Percentiles rank a stretch among this genome's conserved stretches.
Evolutionary conservation across 2,329 filamentous ascomycete species (phyloP).

Genomic region (Piedraia hortae): DNA sequence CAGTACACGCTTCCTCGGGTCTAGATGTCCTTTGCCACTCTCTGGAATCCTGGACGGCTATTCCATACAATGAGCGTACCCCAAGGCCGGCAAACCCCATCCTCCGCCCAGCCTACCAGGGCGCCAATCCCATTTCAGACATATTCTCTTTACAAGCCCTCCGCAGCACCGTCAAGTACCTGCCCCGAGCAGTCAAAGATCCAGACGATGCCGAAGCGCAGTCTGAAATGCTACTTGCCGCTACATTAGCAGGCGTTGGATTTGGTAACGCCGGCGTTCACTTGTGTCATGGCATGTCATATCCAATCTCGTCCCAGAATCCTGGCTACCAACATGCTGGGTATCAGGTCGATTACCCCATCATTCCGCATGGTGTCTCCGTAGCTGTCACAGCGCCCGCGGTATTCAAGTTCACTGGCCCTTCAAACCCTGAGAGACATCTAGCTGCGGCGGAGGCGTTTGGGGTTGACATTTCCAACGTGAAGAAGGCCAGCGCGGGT

Average conservation of each 20-base stretch:
- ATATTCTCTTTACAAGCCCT: constrained; percentile 84
- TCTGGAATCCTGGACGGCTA: constrained; percentile 91
- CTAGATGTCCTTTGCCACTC: constrained; percentile 88
- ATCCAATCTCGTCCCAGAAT: constrained; percentile 89
- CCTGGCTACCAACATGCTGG: constrained; percentile 67
- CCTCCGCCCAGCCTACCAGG: constrained; percentile 77
- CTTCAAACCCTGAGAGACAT: constrained; percentile 81
- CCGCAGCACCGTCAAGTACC: constrained; percentile 62
- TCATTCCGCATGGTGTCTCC: constrained; percentile 89
- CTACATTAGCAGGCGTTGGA: constrained; percentile 78
- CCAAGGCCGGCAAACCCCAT: constrained; percentile 76
- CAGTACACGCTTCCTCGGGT: constrained; percentile 74
- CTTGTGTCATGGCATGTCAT: constrained; percentile 76
- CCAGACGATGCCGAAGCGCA: constrained; percentile 84
- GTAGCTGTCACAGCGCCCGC: constrained; percentile 83
- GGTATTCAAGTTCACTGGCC: constrained; percentile 76
- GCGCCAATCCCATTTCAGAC: constrained; percentile 89
- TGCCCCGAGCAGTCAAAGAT: constrained; percentile 63
- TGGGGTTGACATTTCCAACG: constrained; percentile 64
- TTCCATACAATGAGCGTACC: constrained; percentile 65
- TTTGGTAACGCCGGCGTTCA: constrained; percentile 97
- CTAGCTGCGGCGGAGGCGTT: constrained; percentile 71
- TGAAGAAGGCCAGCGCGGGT: constrained; percentile 71
- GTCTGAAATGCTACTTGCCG: constrained; percentile 79
- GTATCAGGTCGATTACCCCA: constrained; percentile 47